Percentiles rank a stretch among this genome's conserved stretches.
Conservation (phyloP, 148 eudicot genomes). For the Heliamphora exappendiculata region DNA sequence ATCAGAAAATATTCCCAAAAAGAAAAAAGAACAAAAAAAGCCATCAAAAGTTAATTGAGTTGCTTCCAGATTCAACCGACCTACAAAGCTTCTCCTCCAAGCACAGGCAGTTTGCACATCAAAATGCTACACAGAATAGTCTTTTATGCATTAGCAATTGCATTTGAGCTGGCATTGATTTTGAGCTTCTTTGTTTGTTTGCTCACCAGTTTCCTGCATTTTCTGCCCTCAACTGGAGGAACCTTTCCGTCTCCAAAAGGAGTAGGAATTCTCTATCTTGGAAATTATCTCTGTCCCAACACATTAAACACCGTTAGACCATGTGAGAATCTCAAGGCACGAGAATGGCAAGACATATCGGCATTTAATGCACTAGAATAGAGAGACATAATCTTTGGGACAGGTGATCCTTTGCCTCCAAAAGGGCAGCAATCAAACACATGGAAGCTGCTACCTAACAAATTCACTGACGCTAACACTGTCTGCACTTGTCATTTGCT, state of each 20-base stretch:
- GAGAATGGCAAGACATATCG: too few relatives aligned
- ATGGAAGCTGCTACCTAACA: constrained; percentile 22
- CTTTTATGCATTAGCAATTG: neutral
- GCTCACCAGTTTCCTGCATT: neutral
- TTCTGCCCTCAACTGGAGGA: neutral
- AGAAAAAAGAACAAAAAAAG: neutral
- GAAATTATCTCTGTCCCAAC: too few relatives aligned
- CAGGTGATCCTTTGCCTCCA: too few relatives aligned
- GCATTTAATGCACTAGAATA: too few relatives aligned
- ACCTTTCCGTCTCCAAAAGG: neutral
- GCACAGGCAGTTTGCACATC: neutral
- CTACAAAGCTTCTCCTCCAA: neutral
- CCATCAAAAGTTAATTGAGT: constrained; percentile 1
- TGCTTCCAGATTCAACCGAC: neutral
- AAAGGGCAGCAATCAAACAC: neutral
- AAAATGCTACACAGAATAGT: neutral
- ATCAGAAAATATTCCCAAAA: neutral
- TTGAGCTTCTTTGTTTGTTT: neutral
- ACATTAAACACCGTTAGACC: too few relatives aligned
- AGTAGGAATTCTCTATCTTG: too few relatives aligned
- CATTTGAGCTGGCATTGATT: neutral
- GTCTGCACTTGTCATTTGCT: constrained; percentile 31
- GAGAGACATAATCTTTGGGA: too few relatives aligned
- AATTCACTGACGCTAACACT: constrained; percentile 27
- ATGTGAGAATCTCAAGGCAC: too few relatives aligned